phyloP scores from a whole-genome alignment of 2,329 filamentous ascomycete genomes.

The Fusarium sp. region DNA sequence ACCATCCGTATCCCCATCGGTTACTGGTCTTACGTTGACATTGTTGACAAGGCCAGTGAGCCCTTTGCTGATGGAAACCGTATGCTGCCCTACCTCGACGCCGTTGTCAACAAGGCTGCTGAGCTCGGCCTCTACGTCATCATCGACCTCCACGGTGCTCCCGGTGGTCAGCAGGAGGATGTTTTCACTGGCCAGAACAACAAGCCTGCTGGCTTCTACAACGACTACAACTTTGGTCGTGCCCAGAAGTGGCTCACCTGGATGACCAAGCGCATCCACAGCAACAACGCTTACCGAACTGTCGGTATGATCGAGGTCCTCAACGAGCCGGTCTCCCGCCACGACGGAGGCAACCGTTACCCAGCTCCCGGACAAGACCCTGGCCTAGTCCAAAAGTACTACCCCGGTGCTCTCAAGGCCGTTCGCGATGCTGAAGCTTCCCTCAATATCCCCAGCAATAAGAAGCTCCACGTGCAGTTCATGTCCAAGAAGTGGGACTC shows the following conservation, averaged over 20 bases:
- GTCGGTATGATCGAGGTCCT: constrained; percentile 31
- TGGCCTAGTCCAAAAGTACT: constrained; percentile 28
- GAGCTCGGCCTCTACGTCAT: constrained; percentile 32
- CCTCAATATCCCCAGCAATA: background rate
- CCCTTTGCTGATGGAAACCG: constrained; percentile 28
- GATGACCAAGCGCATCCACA: constrained; percentile 36
- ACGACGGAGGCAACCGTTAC: constrained; percentile 22
- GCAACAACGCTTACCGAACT: constrained; percentile 4
- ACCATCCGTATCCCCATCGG: constrained; percentile 35
- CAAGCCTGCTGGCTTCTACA: constrained; percentile 30
- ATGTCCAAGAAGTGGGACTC: constrained; percentile 38
- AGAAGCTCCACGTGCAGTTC: constrained; percentile 35
- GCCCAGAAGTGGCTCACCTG: constrained; percentile 32
- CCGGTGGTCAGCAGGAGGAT: constrained; percentile 33
- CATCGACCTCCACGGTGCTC: constrained; percentile 34
- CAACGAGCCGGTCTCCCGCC: constrained; percentile 28
- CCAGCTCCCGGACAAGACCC: constrained; percentile 28
- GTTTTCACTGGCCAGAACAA: constrained; percentile 32
- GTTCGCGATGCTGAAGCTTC: constrained; percentile 13
- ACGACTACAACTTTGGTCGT: constrained; percentile 32
- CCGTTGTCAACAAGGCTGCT: constrained; percentile 24
- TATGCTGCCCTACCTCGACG: constrained; percentile 33
- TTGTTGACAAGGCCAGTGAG: constrained; percentile 30
- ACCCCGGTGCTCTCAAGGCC: constrained; percentile 22
- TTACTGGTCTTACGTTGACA: constrained; percentile 33